A percentile compares a stretch with the other conserved stretches of the same genome.
phyloP scores from a whole-genome alignment of 495 filamentous ascomycete species.

The Penicillium cataractarum region DNA sequence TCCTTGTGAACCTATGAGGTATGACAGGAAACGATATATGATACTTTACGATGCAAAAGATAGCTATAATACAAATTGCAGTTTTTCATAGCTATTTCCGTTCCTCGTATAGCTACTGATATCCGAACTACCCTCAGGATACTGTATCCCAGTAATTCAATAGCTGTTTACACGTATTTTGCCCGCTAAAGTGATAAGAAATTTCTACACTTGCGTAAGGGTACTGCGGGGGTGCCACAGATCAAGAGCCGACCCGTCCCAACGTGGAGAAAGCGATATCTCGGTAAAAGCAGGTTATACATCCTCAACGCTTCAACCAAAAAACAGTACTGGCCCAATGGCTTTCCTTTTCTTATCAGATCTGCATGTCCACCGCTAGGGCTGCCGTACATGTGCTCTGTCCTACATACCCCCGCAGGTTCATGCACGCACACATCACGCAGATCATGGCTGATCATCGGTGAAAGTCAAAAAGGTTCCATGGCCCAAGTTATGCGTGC shows the following conservation, averaged over 20 bases:
- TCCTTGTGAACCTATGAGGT: background rate
- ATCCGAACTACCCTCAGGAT: no score
- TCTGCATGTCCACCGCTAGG: background rate
- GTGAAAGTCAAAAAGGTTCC: background rate
- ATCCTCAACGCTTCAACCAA: background rate
- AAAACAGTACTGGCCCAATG: background rate
- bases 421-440: background rate
- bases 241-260: background rate
- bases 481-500: no score
- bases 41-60: background rate
- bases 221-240: background rate
- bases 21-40: slow-evolving; percentile 1
- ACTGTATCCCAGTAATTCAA: no score
- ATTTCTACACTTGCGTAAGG: no score
- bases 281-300: background rate
- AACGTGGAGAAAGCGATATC: background rate
- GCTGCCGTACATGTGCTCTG: background rate
- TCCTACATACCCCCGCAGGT: background rate
- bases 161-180: no score
- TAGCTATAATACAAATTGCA: background rate
- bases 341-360: background rate
- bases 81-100: background rate
- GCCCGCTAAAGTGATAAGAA: no score
- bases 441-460: background rate
- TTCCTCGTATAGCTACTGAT: background rate